Percentiles rank a stretch among this genome's conserved stretches.
Conservation (phyloP, 2,329 filamentous ascomycete species). For the Calonectria ilicicola region DNA sequence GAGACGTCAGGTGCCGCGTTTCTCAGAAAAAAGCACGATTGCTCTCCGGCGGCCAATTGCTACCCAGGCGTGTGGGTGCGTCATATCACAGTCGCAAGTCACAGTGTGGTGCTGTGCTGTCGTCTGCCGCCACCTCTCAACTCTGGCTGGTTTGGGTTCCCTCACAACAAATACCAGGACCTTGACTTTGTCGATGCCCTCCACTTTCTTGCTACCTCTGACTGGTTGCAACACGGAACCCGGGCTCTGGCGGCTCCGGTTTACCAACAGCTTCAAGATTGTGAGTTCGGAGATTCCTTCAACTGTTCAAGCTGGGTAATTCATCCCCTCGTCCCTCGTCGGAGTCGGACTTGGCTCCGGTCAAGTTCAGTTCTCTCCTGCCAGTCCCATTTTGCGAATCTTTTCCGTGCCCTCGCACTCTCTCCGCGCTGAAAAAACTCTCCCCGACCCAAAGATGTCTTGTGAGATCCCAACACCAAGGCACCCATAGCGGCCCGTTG, state of each 20-base stretch:
- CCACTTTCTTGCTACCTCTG: slow-evolving; percentile 37
- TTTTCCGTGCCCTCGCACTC: slow-evolving; percentile 43
- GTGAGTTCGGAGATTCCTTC: slow-evolving; percentile 33
- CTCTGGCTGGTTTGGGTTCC: slow-evolving; percentile 30
- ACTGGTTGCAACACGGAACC: slow-evolving; percentile 26
- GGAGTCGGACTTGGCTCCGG: slow-evolving; percentile 47
- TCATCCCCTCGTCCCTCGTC: slow-evolving; percentile 42
- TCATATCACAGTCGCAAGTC: slow-evolving; percentile 5
- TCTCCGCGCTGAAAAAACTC: slow-evolving; percentile 39
- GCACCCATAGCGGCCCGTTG: slow-evolving; percentile 33
- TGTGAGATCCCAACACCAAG: slow-evolving; percentile 33
- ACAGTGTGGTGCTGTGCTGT: slow-evolving; percentile 16
- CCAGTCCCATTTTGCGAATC: slow-evolving; percentile 45
- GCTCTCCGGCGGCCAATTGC: not conserved
- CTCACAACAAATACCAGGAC: slow-evolving; percentile 34
- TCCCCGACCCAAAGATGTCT: slow-evolving; percentile 37
- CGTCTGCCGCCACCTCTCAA: slow-evolving; percentile 26
- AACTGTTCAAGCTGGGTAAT: slow-evolving; percentile 38
- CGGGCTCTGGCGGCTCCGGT: slow-evolving; percentile 27
- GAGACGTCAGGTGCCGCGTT: slow-evolving; percentile 7
- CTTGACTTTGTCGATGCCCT: slow-evolving; percentile 37
- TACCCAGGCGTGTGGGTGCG: slow-evolving; percentile 12
- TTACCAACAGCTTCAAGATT: slow-evolving; percentile 36
- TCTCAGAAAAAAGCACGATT: slow-evolving; percentile 3
- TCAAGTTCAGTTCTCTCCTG: slow-evolving; percentile 44